Conservation (phyloP, 2,329 filamentous ascomycete genomes). For the Talaromyces sp. region DNA sequence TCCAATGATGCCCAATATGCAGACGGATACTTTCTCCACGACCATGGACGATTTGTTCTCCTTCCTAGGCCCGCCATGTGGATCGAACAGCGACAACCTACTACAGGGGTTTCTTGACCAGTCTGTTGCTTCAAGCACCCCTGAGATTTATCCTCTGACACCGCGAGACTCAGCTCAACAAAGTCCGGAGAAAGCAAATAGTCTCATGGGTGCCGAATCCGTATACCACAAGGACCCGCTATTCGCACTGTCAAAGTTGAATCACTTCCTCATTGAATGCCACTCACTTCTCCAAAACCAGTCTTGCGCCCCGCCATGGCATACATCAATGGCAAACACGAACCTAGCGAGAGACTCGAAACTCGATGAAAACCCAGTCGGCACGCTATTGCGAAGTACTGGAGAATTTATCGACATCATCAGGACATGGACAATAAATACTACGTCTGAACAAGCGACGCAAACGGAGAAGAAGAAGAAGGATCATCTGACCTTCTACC, state of each 20-base stretch:
- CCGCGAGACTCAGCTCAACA: neutral
- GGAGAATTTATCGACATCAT: neutral
- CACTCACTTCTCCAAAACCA: neutral
- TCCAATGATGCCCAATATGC: neutral
- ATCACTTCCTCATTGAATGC: neutral
- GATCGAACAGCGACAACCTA: neutral
- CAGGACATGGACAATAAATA: neutral
- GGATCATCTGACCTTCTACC: neutral
- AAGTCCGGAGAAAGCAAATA: neutral
- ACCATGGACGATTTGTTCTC: neutral
- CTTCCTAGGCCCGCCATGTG: neutral
- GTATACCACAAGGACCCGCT: neutral
- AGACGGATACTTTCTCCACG: neutral
- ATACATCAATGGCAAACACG: neutral
- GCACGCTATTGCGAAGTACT: neutral
- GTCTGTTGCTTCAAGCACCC: neutral
- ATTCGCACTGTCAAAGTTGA: neutral
- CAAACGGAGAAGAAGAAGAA: neutral
- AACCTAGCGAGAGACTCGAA: neutral
- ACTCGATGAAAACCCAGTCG: neutral
- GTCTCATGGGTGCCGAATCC: neutral
- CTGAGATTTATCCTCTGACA: neutral
- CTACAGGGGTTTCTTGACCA: neutral
- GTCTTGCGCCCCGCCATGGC: slow-evolving; percentile 1
- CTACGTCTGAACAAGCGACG: neutral